Conservation (phyloP, 2,329 filamentous ascomycete genomes). For the Coniochaeta sp. region DNA sequence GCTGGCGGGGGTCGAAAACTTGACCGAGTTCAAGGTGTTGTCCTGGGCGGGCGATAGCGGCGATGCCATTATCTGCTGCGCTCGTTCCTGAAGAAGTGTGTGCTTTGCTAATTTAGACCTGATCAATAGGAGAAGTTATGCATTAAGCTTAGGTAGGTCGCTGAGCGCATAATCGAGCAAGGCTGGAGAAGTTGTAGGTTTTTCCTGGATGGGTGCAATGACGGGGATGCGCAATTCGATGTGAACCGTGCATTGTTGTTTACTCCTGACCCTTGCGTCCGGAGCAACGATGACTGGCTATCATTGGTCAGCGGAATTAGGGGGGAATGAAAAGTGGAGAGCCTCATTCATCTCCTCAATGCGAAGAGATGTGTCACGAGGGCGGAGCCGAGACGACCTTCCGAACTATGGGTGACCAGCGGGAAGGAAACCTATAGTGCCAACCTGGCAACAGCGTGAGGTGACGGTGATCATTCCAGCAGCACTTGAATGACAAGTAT, state of each 20-base stretch:
- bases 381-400: no score
- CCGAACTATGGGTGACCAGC: no score
- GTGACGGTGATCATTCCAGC: no score
- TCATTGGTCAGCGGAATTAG: neutral
- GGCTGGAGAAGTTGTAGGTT: neutral
- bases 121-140: neutral
- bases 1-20: constrained; percentile 24
- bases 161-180: neutral
- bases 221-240: neutral
- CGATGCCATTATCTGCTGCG: constrained; percentile 25
- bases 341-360: neutral
- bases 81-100: neutral
- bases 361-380: neutral
- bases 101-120: neutral
- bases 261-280: constrained; percentile 1
- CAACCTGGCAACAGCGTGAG: no score
- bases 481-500: no score
- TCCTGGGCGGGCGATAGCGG: constrained; percentile 31
- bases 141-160: no score
- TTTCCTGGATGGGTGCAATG: neutral
- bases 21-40: constrained; percentile 32
- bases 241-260: constrained; percentile 1
- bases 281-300: neutral
- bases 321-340: neutral
- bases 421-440: no score